Conservation (phyloP, 2,329 filamentous ascomycete genomes). For the Hypocrella siamensis region DNA sequence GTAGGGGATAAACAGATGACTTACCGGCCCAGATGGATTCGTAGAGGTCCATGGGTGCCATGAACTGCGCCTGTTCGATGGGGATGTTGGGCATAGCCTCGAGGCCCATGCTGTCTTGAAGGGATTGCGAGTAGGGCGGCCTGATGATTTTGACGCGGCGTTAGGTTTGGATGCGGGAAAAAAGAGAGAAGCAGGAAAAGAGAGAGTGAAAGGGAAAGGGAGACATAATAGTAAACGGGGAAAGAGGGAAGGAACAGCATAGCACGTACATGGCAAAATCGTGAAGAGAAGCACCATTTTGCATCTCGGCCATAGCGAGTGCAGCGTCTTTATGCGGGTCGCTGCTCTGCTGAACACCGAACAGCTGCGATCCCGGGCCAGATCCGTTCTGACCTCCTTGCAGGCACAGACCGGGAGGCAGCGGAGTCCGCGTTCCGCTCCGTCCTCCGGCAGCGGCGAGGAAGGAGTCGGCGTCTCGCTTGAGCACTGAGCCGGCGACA, state of each 20-base stretch:
- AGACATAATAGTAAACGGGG: too few relatives aligned
- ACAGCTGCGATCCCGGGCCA: conserved; percentile 11
- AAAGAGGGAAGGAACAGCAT: too few relatives aligned
- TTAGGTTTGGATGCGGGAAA: background rate
- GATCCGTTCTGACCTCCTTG: conserved; percentile 9
- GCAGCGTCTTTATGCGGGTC: conserved; percentile 47
- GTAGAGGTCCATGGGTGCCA: conserved; percentile 53
- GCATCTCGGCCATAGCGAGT: conserved; percentile 49
- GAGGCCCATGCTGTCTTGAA: conserved; percentile 21
- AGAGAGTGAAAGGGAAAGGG: too few relatives aligned
- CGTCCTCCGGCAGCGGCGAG: conserved; percentile 15
- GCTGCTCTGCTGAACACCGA: conserved; percentile 14
- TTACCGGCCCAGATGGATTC: conserved; percentile 54
- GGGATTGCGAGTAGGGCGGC: conserved; percentile 20
- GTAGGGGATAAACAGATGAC: conserved; percentile 16
- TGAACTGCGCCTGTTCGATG: conserved; percentile 40
- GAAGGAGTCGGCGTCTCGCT: conserved; percentile 30
- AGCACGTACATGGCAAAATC: conserved; percentile 26
- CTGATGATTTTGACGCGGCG: conserved; percentile 5
- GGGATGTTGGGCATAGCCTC: conserved; percentile 33
- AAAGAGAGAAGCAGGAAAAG: background rate
- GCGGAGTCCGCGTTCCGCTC: conserved; percentile 28
- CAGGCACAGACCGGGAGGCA: conserved; percentile 11
- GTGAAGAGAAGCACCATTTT: conserved; percentile 34
- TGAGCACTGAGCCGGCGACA: conserved; percentile 33